A percentile compares a stretch with the other conserved stretches of the same genome.
phyloP scores from a whole-genome alignment of 129 eudicot genomes.

The Chrysanthemum lavandulifolium region DNA sequence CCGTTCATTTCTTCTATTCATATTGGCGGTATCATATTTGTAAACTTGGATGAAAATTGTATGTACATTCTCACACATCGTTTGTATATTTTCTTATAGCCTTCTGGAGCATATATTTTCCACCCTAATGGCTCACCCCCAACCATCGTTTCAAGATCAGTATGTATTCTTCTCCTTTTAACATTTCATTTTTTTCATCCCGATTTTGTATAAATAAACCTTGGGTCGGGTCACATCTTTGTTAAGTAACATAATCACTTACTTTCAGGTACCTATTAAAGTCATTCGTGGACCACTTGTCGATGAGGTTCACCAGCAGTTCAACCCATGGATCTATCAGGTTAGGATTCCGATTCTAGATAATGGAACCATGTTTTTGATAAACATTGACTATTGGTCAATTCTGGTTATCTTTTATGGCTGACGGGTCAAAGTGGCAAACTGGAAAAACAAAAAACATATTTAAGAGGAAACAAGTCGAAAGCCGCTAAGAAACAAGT shows the following conservation, averaged over 20 bases:
- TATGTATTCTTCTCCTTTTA: constrained; percentile 30
- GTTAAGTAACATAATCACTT: constrained; percentile 15
- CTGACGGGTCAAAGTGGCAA: neutral
- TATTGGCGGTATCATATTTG: constrained; percentile 4
- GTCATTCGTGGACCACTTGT: constrained; percentile 81
- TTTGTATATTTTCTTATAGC: constrained; percentile 36
- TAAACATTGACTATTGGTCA: too few relatives aligned
- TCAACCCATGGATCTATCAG: constrained; percentile 88
- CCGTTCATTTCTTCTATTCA: neutral
- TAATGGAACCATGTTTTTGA: neutral
- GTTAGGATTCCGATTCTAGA: constrained; percentile 29
- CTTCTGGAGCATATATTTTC: constrained; percentile 90
- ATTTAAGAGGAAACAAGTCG: neutral
- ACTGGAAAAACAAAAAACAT: neutral
- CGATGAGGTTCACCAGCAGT: constrained; percentile 87
- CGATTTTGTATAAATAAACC: neutral
- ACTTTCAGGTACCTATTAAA: constrained; percentile 62
- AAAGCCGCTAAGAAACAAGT: neutral
- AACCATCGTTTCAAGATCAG: constrained; percentile 55
- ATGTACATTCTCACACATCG: neutral
- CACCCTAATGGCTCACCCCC: constrained; percentile 73
- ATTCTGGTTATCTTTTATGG: neutral
- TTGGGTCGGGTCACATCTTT: neutral
- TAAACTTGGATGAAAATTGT: neutral
- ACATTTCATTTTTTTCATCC: neutral